These are phyloP conservation scores for Drosera spatulata DNA, from an alignment of 179 eudicot species.

Conservation along the genomic window DNA sequence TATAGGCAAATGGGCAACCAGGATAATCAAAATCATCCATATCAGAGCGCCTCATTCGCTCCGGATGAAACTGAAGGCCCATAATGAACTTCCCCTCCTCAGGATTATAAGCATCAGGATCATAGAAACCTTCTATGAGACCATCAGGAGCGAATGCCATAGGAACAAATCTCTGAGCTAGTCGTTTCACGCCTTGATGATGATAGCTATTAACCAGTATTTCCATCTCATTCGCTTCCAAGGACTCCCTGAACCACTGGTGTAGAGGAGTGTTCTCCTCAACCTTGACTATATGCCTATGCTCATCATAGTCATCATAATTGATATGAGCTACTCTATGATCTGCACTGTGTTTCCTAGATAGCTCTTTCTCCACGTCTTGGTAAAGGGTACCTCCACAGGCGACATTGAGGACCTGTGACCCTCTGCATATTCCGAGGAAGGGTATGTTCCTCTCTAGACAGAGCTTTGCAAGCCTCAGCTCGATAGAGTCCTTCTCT, in stretches of 20 bases:
- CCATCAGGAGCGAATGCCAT: conserved; percentile 91
- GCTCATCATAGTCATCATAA: conserved; percentile 80
- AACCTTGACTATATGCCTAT: conserved; percentile 62
- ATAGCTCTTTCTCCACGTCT: conserved; percentile 64
- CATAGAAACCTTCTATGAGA: conserved; percentile 83
- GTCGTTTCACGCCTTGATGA: conserved; percentile 78
- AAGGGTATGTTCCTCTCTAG: conserved; percentile 90
- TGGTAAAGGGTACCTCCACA: conserved; percentile 86
- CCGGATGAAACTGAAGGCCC: conserved; percentile 96
- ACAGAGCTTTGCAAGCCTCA: conserved; percentile 77
- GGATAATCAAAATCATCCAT: conserved; percentile 79
- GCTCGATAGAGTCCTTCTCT: conserved; percentile 83
- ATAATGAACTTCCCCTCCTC: conserved; percentile 87
- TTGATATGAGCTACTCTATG: conserved; percentile 53
- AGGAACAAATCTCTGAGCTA: conserved; percentile 79
- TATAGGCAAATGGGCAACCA: conserved; percentile 81
- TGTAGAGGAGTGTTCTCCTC: conserved; percentile 60
- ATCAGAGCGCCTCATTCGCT: conserved; percentile 57
- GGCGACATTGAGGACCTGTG: conserved; percentile 83
- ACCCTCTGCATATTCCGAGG: conserved; percentile 86
- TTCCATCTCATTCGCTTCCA: conserved; percentile 45
- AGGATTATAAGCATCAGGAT: conserved; percentile 79
- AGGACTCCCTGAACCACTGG: conserved; percentile 61
- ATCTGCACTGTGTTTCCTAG: conserved; percentile 12
- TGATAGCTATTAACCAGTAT: conserved; percentile 85